phyloP scores from a whole-genome alignment of 345 rosid species.

The Sisymbrium altissimum region DNA sequence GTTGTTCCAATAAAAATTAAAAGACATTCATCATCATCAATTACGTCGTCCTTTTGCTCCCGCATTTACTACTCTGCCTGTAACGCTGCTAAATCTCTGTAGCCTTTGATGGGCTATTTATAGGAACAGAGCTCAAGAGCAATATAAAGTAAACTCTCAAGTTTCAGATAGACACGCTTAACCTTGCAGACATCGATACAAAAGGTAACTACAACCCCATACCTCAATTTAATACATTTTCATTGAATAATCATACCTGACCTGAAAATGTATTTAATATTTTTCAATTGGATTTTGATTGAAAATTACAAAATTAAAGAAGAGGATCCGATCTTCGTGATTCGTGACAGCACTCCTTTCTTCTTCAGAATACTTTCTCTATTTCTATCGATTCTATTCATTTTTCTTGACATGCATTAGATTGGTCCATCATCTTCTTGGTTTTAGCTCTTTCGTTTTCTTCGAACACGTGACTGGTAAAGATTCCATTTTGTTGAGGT shows the following conservation, averaged over 20 bases:
- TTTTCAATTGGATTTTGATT: background rate
- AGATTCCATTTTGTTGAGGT: constrained; percentile 4
- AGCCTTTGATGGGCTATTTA: constrained; percentile 24
- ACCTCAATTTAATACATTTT: background rate
- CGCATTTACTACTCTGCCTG: constrained; percentile 28
- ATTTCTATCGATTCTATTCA: background rate
- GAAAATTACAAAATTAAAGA: background rate
- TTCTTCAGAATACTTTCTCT: background rate
- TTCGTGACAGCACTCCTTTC: background rate
- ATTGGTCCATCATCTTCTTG: constrained; percentile 9
- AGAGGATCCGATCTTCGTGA: background rate
- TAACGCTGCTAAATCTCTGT: constrained; percentile 33
- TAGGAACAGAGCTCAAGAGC: background rate
- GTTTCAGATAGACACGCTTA: background rate
- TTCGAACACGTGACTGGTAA: constrained; percentile 15
- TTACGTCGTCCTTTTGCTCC: constrained; percentile 27
- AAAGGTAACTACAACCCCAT: background rate
- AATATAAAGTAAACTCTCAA: background rate
- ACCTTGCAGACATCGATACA: constrained; percentile 4
- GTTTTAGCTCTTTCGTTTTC: background rate
- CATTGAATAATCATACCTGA: background rate
- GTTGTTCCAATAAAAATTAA: background rate
- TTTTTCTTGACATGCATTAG: constrained; percentile 14
- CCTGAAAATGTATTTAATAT: background rate
- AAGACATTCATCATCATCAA: constrained; percentile 12